A percentile compares a stretch with the other conserved stretches of the same genome.
Conservation (phyloP, 2,329 filamentous ascomycete species). For the Tolypocladium inflatum region DNA sequence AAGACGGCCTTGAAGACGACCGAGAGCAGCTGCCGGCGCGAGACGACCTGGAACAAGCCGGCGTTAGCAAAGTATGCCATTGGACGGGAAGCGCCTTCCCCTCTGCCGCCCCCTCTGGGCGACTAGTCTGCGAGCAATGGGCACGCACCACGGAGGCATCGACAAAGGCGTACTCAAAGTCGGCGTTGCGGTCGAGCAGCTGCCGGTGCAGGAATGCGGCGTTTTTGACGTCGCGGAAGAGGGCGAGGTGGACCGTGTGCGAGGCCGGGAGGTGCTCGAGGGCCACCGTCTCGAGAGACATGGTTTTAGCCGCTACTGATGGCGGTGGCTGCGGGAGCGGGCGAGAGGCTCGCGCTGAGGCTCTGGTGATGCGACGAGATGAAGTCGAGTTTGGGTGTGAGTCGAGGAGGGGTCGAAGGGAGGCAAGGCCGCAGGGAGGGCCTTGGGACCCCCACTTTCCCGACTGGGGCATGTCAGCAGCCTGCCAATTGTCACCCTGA, state of each 20-base stretch:
- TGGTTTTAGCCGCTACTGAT: constrained; percentile 11
- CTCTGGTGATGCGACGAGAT: neutral
- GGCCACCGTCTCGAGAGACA: constrained; percentile 54
- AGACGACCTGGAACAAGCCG: constrained; percentile 63
- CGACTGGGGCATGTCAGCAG: neutral
- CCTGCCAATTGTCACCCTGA: neutral
- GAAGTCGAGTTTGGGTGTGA: neutral
- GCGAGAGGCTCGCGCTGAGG: neutral
- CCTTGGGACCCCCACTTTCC: neutral
- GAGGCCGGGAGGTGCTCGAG: constrained; percentile 67
- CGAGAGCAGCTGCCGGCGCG: constrained; percentile 61
- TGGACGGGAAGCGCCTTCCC: neutral
- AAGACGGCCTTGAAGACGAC: constrained; percentile 72
- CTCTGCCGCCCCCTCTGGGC: neutral
- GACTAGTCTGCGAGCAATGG: no score
- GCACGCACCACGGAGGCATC: constrained; percentile 65
- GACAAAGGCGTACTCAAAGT: constrained; percentile 89
- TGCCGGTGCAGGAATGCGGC: constrained; percentile 70
- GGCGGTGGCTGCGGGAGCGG: neutral
- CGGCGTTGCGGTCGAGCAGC: constrained; percentile 71
- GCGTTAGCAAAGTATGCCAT: neutral
- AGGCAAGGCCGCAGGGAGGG: no score
- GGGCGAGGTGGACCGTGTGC: constrained; percentile 59
- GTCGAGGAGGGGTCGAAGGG: neutral
- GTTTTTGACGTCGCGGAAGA: constrained; percentile 73